Evolutionary conservation across 2,329 filamentous ascomycete genomes (phyloP), one percentile per base, ranked within the genome.

Genomic region (Paecilomyces dactylethromorphus): DNA sequence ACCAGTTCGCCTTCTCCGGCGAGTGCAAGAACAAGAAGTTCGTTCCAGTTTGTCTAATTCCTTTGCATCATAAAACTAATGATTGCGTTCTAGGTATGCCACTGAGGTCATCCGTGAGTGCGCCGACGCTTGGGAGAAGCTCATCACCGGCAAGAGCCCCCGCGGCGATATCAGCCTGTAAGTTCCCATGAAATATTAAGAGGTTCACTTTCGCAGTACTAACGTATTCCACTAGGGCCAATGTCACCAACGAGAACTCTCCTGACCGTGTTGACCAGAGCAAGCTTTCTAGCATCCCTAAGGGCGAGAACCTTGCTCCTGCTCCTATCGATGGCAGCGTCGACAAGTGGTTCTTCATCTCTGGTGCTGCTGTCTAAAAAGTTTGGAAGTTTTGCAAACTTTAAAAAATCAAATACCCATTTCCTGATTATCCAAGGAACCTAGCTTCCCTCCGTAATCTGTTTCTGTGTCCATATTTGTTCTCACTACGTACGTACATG

Each of bases 311-410:
- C 72, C 82, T 95, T 60, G 76, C 84, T 58, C 87, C 94, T 61
- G 93, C 88, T 66, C 92, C 93, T 73, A 96, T 99, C 70, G 94
- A 99, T 75, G 85, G 87, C 75, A 95, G 88, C 79, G 96, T 97
- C 74, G 94, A 99, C 87, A 99, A 99, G 87, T 99, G 94, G 94
- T 99, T 99, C 89, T 99, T 97, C 87, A 99, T 99, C 80, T 96
- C 92, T 77, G 94, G 94, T 79, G 94, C 94, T 74, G 91, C 92
- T 69, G 83, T 88, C 70, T 93, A 90, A 81, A 69, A 32, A 10
- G 26, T 63, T 29, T 59, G 51, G 60, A 26, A 32, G 55, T 32
- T 60, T 64, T 54, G 52, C 61, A 64, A 67, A 68, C 67, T 63
- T 59, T 62, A 62, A 69, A 69, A 71, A 74, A 69, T 69, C 63